These are phyloP conservation scores for Camellia granthamiana DNA, from an alignment of 148 eudicot species.

Conservation along the genomic window DNA sequence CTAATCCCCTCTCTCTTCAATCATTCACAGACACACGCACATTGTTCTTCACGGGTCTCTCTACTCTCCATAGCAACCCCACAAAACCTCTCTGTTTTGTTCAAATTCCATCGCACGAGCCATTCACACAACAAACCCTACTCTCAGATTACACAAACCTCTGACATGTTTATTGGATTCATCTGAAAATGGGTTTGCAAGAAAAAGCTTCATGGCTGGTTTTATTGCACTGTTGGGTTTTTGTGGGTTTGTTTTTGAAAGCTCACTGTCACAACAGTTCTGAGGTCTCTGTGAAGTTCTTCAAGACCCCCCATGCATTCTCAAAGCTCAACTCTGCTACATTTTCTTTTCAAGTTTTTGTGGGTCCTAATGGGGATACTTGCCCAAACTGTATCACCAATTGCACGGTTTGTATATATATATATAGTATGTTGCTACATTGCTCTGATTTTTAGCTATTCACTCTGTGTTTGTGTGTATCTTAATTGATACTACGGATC, in stretches of 20 bases:
- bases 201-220: constrained; percentile 30
- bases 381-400: constrained; percentile 53
- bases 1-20: constrained; percentile 13
- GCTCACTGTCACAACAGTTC: constrained; percentile 46
- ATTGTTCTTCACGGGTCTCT: too few species aligned
- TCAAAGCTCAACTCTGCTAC: constrained; percentile 53
- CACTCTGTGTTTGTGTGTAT: not conserved
- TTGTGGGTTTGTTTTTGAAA: constrained; percentile 38
- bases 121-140: not conserved
- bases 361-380: constrained; percentile 26
- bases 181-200: constrained; percentile 44
- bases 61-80: not conserved
- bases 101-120: constrained; percentile 19
- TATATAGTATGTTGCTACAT: not conserved
- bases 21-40: too few species aligned
- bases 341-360: constrained; percentile 62
- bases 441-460: not conserved
- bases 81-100: not conserved
- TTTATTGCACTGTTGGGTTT: constrained; percentile 45
- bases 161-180: constrained; percentile 14
- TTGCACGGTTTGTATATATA: constrained; percentile 65
- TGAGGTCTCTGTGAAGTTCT: constrained; percentile 53
- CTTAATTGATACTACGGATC: constrained; percentile 1
- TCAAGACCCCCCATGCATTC: constrained; percentile 51
- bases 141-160: not conserved